phyloP scores from a whole-genome alignment of 164 flowering plant genomes.

The Umbellularia californica region DNA sequence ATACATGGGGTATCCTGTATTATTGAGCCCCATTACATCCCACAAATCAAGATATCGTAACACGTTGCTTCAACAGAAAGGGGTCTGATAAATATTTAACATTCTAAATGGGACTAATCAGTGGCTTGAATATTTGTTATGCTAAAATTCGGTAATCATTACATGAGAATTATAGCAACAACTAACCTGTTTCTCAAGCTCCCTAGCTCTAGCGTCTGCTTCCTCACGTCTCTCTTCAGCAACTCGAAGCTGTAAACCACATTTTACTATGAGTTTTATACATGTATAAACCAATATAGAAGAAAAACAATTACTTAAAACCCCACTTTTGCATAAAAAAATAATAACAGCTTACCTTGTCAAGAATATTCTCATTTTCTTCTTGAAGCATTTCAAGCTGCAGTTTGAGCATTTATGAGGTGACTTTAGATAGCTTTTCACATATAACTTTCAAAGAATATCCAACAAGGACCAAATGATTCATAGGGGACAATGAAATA shows the following conservation, averaged over 20 bases:
- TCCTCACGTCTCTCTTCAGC: conserved; percentile 86
- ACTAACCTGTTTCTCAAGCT: conserved; percentile 92
- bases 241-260: conserved; percentile 59
- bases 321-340: neutral
- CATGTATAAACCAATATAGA: neutral
- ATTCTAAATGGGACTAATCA: neutral
- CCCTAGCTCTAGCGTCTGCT: conserved; percentile 87
- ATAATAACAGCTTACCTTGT: conserved; percentile 53
- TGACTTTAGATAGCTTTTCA: neutral
- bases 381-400: conserved; percentile 99
- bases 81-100: neutral
- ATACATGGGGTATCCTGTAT: too few relatives aligned
- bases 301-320: neutral
- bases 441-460: neutral
- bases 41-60: too few relatives aligned
- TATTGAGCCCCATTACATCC: too few relatives aligned
- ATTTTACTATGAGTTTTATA: conserved; percentile 10
- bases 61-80: neutral
- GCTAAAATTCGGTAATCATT: neutral
- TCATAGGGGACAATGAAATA: conserved; percentile 22
- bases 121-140: too few relatives aligned
- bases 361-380: conserved; percentile 71
- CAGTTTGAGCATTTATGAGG: conserved; percentile 20
- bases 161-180: neutral
- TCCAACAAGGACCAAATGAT: neutral